Evolutionary conservation across 441 rosid species (phyloP).

Genomic region (Flueggea neowawraea): DNA sequence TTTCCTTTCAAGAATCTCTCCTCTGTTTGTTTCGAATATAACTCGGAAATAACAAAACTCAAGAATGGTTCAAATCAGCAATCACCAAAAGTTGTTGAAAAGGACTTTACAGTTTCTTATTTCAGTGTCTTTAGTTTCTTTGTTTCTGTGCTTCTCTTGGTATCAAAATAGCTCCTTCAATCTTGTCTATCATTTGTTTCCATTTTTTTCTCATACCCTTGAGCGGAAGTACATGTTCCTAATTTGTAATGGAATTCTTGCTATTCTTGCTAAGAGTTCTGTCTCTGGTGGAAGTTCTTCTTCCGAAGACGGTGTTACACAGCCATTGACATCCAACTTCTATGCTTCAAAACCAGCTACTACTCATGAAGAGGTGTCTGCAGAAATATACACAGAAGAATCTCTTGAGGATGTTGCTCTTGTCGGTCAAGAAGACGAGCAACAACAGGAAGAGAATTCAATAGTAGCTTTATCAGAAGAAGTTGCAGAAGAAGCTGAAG

Average conservation of each 20-base stretch:
- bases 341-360: slow-evolving; percentile 3
- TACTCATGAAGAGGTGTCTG: slow-evolving; percentile 2
- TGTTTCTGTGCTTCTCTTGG: no score
- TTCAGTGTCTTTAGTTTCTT: no score
- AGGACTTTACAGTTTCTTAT: no score
- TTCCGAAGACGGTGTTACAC: neutral
- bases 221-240: slow-evolving; percentile 56
- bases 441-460: no score
- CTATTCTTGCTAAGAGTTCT: slow-evolving; percentile 35
- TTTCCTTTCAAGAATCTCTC: no score
- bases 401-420: slow-evolving; percentile 1
- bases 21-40: no score
- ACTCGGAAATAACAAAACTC: no score
- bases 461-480: no score
- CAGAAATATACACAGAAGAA: no score
- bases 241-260: slow-evolving; percentile 54
- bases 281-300: slow-evolving; percentile 3
- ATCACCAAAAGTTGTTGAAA: no score
- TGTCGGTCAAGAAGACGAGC: slow-evolving; percentile 9
- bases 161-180: slow-evolving; percentile 21
- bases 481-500: slow-evolving; percentile 3
- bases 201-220: slow-evolving; percentile 27
- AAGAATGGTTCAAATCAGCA: no score
- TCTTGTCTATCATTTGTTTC: slow-evolving; percentile 22
- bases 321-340: slow-evolving; percentile 2